Percentiles rank a stretch among this genome's conserved stretches.
phyloP scores from a whole-genome alignment of 257 asterid species.

The Jaltomata sinuosa region DNA sequence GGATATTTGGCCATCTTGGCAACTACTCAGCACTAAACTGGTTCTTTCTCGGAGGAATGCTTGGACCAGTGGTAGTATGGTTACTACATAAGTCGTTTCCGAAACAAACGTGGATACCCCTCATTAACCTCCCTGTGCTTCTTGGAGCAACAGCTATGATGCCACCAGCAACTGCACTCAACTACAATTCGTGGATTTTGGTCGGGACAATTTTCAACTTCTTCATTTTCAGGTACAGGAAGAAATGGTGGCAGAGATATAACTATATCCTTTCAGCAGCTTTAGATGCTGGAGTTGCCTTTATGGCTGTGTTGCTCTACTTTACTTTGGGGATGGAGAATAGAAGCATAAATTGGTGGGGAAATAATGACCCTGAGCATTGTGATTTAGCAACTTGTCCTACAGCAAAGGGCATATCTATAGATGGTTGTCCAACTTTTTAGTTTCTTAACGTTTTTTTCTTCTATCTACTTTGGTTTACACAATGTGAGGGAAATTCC shows the following conservation, averaged over 20 bases:
- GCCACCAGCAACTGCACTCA: slow-evolving; percentile 60
- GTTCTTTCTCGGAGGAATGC: slow-evolving; percentile 49
- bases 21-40: slow-evolving; percentile 57
- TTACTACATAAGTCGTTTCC: slow-evolving; percentile 39
- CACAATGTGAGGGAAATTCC: background rate
- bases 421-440: slow-evolving; percentile 39
- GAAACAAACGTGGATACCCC: slow-evolving; percentile 41
- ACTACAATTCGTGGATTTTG: slow-evolving; percentile 59
- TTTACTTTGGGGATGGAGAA: slow-evolving; percentile 38
- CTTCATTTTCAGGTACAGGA: slow-evolving; percentile 52
- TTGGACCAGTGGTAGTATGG: slow-evolving; percentile 59
- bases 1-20: slow-evolving; percentile 52
- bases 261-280: slow-evolving; percentile 65
- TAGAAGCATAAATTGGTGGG: slow-evolving; percentile 47
- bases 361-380: slow-evolving; percentile 47
- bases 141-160: slow-evolving; percentile 57
- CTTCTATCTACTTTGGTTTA: background rate
- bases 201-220: slow-evolving; percentile 56
- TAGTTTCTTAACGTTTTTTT: background rate
- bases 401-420: slow-evolving; percentile 53
- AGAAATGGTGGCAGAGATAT: slow-evolving; percentile 76
- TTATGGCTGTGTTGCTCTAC: slow-evolving; percentile 63
- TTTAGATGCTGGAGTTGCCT: slow-evolving; percentile 70
- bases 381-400: slow-evolving; percentile 62
- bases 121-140: slow-evolving; percentile 63